Evolutionary conservation across 2,329 filamentous ascomycete genomes (phyloP), one percentile per base, ranked within the genome.

Genomic region (Aspergillus pseudoterreus): DNA sequence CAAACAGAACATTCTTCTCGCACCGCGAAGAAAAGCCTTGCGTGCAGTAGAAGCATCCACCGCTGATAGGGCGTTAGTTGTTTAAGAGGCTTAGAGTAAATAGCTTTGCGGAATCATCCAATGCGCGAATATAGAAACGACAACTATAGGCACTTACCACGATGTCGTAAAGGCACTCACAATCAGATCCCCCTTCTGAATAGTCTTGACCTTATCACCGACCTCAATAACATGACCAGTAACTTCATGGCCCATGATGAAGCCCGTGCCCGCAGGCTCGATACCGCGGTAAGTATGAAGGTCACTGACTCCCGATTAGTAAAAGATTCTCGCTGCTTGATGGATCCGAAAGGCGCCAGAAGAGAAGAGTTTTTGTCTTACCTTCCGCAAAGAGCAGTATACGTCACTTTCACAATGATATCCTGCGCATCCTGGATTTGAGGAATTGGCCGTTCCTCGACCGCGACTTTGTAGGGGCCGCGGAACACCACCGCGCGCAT

Each of bases 401-500:
- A 88, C 54, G 83, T 80, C 17, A 95, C 89, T 69, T 90, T 92
- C 64, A 96, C 83, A 59, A 96, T 85, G 52, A 92, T 82, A 67
- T 96, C 92, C 51, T 79, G 81, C 5, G 82, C 78, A 53, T 88
- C 78, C 61, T 86, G 78, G 57, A 96, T 79, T 59, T 82, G 81
- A 1, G 92, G 92, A 11, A 92, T 79, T 0, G 90, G 90, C 17
- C 89, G 81, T 53, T 94, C 83, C 72, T 95, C 87, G 50, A 96
- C 73, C 1, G 81, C 85, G 49, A 95, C 80, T 64, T 88, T 84
- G 63, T 82, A 79, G 4, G 88, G 86, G 2, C 87, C 90, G 56
- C 92, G 86, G 74, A 96, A 95, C 49, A 96, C 82, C 27, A 96
- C 89, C 27, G 90, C 90, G 70, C 88, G 88, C 92, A 96, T 96